Evolutionary conservation across 2,329 filamentous ascomycete genomes (phyloP).

Genomic region (Paecilomyces sp.): DNA sequence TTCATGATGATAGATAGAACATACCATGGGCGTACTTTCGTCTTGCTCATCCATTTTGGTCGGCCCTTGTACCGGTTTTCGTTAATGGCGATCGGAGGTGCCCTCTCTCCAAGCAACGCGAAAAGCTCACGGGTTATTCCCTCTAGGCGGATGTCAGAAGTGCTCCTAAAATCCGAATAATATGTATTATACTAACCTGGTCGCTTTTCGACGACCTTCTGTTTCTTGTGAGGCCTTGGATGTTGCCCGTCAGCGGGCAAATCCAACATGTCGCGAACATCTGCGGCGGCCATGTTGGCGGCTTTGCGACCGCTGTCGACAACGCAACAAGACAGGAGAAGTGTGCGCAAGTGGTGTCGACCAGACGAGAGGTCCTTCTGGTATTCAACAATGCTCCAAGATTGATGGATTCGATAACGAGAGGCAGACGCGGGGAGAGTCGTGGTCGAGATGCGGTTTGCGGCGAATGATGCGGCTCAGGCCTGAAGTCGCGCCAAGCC

Average conservation of each 20-base stretch:
- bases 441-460: not conserved
- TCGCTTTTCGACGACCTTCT: conserved; percentile 56
- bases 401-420: not conserved
- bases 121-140: conserved; percentile 46
- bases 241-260: conserved; percentile 55
- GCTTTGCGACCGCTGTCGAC: conserved; percentile 4
- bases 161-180: conserved; percentile 1
- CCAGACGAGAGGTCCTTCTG: not conserved
- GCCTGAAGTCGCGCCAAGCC: not conserved
- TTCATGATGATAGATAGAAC: conserved; percentile 47
- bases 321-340: not conserved
- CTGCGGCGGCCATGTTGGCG: conserved; percentile 60
- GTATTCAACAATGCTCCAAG: not conserved
- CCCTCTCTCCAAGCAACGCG: conserved; percentile 44
- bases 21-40: conserved; percentile 38
- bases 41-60: conserved; percentile 40
- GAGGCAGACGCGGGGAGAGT: not conserved
- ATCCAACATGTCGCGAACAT: conserved; percentile 84
- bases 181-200: conserved; percentile 38
- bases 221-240: conserved; percentile 63
- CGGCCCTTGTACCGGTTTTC: conserved; percentile 47
- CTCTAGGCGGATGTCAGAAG: conserved; percentile 23
- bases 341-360: not conserved
- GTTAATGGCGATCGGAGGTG: conserved; percentile 46
- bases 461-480: not conserved